These are phyloP conservation scores for Populus tremula DNA, from an alignment of 345 rosid species.

Conservation along the genomic window DNA sequence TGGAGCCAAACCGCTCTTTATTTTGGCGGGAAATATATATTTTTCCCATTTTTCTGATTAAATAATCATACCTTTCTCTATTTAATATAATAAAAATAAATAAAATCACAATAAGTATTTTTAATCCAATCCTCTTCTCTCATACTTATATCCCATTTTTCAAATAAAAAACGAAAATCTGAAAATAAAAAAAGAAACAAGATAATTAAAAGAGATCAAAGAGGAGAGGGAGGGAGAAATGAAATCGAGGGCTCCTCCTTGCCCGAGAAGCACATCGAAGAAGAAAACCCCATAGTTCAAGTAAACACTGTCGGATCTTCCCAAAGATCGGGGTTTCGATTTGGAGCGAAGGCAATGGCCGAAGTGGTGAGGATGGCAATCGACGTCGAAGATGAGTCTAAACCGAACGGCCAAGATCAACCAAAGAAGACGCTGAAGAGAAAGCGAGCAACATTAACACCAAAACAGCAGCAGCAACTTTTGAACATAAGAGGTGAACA, in stretches of 20 bases:
- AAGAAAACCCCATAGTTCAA: background rate
- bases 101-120: background rate
- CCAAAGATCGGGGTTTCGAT: background rate
- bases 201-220: background rate
- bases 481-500: constrained; percentile 31
- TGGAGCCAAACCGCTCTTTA: background rate
- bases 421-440: constrained; percentile 48
- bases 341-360: background rate
- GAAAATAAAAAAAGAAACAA: no score
- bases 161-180: no score
- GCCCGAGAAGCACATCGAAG: background rate
- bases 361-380: background rate
- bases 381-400: constrained; percentile 3
- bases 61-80: background rate
- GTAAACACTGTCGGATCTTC: background rate
- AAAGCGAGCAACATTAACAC: constrained; percentile 42
- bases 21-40: background rate
- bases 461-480: background rate
- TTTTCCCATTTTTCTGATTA: no score
- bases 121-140: no score
- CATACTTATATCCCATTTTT: no score
- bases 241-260: background rate
- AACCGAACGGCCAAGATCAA: constrained; percentile 20
- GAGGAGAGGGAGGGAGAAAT: background rate
- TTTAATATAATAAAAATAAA: background rate